These are phyloP conservation scores for Phyllosticta citrichinensis DNA, from an alignment of 2,329 filamentous ascomycete species.

Conservation along the genomic window DNA sequence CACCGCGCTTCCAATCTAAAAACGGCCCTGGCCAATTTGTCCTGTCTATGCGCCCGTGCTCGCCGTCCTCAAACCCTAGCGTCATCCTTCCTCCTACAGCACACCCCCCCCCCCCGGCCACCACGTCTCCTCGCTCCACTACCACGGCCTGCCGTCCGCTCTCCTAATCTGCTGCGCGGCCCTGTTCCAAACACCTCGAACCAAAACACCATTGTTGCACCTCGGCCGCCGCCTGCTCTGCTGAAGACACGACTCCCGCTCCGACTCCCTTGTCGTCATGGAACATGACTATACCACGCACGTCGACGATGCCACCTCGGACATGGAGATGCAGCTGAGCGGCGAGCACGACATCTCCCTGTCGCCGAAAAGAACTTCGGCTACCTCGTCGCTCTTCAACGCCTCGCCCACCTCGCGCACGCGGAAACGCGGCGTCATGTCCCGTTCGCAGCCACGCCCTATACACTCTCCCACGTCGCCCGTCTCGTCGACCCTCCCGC, in stretches of 20 bases:
- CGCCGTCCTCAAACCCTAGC: not conserved
- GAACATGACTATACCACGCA: constrained; percentile 5
- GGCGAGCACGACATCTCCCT: constrained; percentile 1
- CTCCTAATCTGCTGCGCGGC: not conserved
- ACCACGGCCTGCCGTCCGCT: not conserved
- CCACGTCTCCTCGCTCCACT: constrained; percentile 3
- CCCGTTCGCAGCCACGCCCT: constrained; percentile 32
- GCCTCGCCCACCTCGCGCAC: constrained; percentile 23
- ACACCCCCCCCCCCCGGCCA: not conserved
- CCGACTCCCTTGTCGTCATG: constrained; percentile 1
- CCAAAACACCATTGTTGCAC: not conserved
- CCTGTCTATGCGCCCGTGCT: not conserved
- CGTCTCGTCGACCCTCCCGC: constrained; percentile 40
- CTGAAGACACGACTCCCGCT: not conserved
- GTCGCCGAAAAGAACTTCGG: not conserved
- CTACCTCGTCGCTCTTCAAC: constrained; percentile 20
- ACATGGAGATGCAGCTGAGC: constrained; percentile 9
- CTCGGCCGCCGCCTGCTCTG: not conserved
- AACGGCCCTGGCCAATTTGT: not conserved
- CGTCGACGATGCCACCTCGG: constrained; percentile 6
- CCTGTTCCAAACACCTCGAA: not conserved
- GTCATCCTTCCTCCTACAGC: constrained; percentile 2
- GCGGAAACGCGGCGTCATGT: constrained; percentile 30
- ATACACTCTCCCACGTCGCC: constrained; percentile 44
- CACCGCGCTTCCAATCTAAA: not conserved